A percentile compares a stretch with the other conserved stretches of the same genome.
These are phyloP conservation scores for Bertia moriformis DNA, from an alignment of 2,329 filamentous ascomycete species.

Conservation along the genomic window DNA sequence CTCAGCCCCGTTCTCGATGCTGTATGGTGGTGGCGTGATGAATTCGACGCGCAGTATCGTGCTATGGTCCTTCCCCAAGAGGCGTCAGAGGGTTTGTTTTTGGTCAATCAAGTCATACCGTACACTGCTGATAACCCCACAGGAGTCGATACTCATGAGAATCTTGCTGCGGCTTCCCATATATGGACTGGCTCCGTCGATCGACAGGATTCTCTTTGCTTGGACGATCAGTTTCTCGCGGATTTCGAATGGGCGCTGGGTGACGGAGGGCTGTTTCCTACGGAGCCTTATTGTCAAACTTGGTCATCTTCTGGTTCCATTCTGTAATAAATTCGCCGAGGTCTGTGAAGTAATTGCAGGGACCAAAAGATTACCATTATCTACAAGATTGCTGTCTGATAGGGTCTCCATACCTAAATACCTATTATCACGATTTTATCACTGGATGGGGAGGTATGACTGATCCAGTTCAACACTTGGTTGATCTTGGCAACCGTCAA, in stretches of 20 bases:
- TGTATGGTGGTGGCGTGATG: conserved; percentile 26
- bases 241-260: conserved; percentile 21
- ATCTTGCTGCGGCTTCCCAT: neutral
- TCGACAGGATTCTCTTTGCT: conserved; percentile 9
- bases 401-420: too few relatives aligned
- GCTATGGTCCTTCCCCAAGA: conserved; percentile 5
- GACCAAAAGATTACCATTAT: too few relatives aligned
- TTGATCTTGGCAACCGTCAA: too few relatives aligned
- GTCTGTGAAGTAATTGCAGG: too few relatives aligned
- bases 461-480: too few relatives aligned
- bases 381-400: too few relatives aligned
- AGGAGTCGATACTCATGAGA: neutral
- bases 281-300: conserved; percentile 11
- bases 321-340: too few relatives aligned
- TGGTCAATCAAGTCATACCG: neutral
- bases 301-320: too few relatives aligned
- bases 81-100: conserved; percentile 1
- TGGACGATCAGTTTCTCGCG: conserved; percentile 20
- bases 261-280: conserved; percentile 12
- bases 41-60: conserved; percentile 13
- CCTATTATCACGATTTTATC: too few relatives aligned
- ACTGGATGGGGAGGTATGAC: too few relatives aligned
- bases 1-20: conserved; percentile 19
- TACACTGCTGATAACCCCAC: neutral
- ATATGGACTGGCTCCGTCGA: conserved; percentile 2